Conservation (phyloP, 2,329 filamentous ascomycete species). For the Davidsoniella australis region DNA sequence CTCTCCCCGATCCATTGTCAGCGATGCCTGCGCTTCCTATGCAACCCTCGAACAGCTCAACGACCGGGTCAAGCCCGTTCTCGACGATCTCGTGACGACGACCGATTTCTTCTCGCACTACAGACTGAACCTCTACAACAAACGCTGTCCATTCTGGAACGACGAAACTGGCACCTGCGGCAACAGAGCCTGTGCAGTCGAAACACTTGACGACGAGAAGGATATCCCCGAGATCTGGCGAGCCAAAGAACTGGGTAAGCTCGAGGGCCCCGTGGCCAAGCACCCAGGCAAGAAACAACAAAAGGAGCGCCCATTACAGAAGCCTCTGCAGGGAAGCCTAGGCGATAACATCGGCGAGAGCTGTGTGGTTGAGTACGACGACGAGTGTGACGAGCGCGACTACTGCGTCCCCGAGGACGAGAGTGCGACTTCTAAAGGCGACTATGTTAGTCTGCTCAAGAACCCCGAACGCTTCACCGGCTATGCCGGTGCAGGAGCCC, state of each 20-base stretch:
- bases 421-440: slow-evolving; percentile 67
- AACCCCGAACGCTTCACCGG: slow-evolving; percentile 56
- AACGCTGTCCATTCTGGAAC: slow-evolving; percentile 89
- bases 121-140: slow-evolving; percentile 84
- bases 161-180: slow-evolving; percentile 89
- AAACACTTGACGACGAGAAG: slow-evolving; percentile 86
- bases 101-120: slow-evolving; percentile 99
- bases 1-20: slow-evolving; percentile 73
- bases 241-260: slow-evolving; percentile 75
- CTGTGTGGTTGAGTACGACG: slow-evolving; percentile 93
- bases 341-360: slow-evolving; percentile 84
- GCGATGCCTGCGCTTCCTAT: slow-evolving; percentile 89
- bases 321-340: slow-evolving; percentile 64
- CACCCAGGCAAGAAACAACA: slow-evolving; percentile 68
- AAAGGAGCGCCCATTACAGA: slow-evolving; percentile 43
- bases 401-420: slow-evolving; percentile 96
- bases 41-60: slow-evolving; percentile 78
- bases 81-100: slow-evolving; percentile 65
- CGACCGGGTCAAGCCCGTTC: slow-evolving; percentile 51
- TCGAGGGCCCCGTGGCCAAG: slow-evolving; percentile 77
- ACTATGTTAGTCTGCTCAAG: slow-evolving; percentile 32
- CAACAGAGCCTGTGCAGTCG: slow-evolving; percentile 90
- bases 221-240: slow-evolving; percentile 88
- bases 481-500: slow-evolving; percentile 67
- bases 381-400: slow-evolving; percentile 90